Evolutionary conservation across 805 yeast species (phyloP).

Genomic region (Wickerhamiella vanderwaltii): DNA sequence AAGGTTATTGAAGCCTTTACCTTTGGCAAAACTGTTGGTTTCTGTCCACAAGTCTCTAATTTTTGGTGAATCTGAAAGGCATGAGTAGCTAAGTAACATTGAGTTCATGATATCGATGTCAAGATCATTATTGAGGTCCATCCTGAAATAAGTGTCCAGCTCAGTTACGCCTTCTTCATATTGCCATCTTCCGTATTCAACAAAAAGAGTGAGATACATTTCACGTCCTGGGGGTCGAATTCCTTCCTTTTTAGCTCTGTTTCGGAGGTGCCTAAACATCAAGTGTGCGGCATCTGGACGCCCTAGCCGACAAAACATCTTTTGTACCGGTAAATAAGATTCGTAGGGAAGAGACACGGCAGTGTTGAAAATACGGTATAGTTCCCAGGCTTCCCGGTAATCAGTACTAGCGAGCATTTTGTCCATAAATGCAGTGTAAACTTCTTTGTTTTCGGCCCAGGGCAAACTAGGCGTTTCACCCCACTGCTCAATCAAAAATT

Average conservation of each 20-base stretch:
- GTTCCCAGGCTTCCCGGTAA: constrained; percentile 40
- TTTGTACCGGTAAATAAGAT: constrained; percentile 45
- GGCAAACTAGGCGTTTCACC: constrained; percentile 25
- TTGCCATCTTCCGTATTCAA: constrained; percentile 44
- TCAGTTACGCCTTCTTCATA: constrained; percentile 57
- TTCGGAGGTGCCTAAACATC: constrained; percentile 49
- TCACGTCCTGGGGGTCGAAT: constrained; percentile 40
- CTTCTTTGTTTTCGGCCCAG: constrained; percentile 26
- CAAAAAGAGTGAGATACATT: constrained; percentile 48
- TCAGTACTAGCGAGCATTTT: constrained; percentile 32
- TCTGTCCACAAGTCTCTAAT: constrained; percentile 50
- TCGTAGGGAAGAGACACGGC: constrained; percentile 47
- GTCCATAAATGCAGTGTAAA: constrained; percentile 34
- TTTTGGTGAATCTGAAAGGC: constrained; percentile 41
- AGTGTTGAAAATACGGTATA: constrained; percentile 45
- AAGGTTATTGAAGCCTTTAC: constrained; percentile 43
- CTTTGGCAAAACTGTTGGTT: constrained; percentile 43
- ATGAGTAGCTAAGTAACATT: constrained; percentile 50
- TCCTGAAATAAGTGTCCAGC: constrained; percentile 48
- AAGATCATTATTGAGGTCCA: constrained; percentile 46
- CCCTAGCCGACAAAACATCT: constrained; percentile 39
- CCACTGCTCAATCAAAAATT: constrained; percentile 34
- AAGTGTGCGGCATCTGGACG: constrained; percentile 51
- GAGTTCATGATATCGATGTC: constrained; percentile 49
- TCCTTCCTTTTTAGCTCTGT: constrained; percentile 42